These are phyloP conservation scores for Magnusiomyces tetraspermus DNA, from an alignment of 1,139 yeast species.

Conservation along the genomic window DNA sequence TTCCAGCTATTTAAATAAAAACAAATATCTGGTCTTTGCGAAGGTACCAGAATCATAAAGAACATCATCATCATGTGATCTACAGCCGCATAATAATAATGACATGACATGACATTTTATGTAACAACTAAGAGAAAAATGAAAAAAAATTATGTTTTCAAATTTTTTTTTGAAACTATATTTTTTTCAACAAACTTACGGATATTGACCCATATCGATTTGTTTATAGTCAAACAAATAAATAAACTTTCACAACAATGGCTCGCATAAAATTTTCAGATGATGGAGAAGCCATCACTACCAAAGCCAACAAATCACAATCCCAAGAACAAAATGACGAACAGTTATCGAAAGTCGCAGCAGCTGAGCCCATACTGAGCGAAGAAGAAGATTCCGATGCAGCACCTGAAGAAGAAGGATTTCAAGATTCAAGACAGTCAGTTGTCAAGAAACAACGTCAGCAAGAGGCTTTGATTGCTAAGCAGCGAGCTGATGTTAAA, in stretches of 20 bases:
- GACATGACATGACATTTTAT: not conserved
- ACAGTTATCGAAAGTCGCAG: not conserved
- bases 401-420: slow-evolving; percentile 7
- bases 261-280: not conserved
- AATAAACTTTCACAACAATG: not conserved
- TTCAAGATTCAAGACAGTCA: not conserved
- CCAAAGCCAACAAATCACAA: not conserved
- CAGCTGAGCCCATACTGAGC: not conserved
- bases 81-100: not conserved
- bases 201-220: too few species aligned
- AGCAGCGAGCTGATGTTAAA: not conserved
- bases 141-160: too few species aligned
- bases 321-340: not conserved
- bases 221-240: too few species aligned
- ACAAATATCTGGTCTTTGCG: not conserved
- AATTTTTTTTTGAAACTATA: not conserved
- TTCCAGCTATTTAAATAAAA: too few species aligned
- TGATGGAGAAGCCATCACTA: not conserved
- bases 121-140: not conserved
- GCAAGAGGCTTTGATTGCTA: not conserved
- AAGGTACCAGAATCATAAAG: not conserved
- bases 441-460: slow-evolving; percentile 1
- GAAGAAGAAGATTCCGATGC: slow-evolving; percentile 2
- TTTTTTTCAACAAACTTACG: not conserved
- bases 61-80: not conserved